Evolutionary conservation across 148 eudicot species (phyloP).

Genomic region (Nepenthes mirabilis): DNA sequence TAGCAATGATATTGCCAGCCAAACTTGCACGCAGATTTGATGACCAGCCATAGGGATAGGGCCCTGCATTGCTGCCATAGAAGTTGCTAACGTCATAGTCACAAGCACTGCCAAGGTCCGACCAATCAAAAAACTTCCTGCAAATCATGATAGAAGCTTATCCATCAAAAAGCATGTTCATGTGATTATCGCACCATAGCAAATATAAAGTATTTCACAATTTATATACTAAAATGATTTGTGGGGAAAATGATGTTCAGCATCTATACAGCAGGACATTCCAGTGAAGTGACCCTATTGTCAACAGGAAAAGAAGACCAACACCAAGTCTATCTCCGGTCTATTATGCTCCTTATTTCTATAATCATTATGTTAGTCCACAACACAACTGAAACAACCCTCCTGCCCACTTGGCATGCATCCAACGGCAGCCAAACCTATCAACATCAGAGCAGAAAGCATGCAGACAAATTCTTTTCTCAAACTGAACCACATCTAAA

Average conservation of each 20-base stretch:
- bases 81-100: slow-evolving; percentile 75
- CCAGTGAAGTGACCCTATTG: not conserved
- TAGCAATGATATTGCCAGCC: slow-evolving; percentile 90
- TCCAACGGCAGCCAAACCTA: too few species aligned
- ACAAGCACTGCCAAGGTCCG: slow-evolving; percentile 74
- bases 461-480: too few species aligned
- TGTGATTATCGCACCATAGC: too few species aligned
- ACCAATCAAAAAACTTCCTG: slow-evolving; percentile 72
- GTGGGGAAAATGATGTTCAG: not conserved
- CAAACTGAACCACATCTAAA: too few species aligned
- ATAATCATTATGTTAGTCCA: too few species aligned
- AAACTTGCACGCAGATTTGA: slow-evolving; percentile 78
- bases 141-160: slow-evolving; percentile 5
- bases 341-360: too few species aligned
- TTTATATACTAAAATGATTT: not conserved
- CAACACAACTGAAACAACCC: too few species aligned
- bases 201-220: not conserved
- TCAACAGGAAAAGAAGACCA: too few species aligned
- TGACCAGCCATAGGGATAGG: slow-evolving; percentile 86
- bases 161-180: not conserved
- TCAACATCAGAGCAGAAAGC: too few species aligned
- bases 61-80: slow-evolving; percentile 87
- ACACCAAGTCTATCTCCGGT: too few species aligned
- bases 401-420: too few species aligned
- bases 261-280: not conserved